Base-by-base conservation (phyloP, 2,329 filamentous ascomycete genomes). In the Escovopsis sp. region DNA sequence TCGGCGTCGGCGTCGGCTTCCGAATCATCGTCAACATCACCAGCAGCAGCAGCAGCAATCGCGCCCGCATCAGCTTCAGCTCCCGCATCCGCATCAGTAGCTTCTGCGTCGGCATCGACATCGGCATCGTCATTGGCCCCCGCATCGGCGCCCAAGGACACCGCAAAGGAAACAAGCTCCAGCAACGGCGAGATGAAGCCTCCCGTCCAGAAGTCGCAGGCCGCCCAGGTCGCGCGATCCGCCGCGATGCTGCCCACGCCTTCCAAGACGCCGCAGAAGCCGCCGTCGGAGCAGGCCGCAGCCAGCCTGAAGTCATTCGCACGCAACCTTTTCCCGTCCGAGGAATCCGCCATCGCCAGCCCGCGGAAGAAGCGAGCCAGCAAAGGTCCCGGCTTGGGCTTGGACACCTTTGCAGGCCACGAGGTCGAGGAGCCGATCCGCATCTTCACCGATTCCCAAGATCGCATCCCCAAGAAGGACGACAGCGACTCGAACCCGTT, bases 401-500 rank as follows among this genome's bases (percentile, higher is more conserved):
- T 76, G 43, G 68, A 70, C 41, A 76, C 71, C 55, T 76, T 79
- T 49, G 60, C 56, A 17, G 66, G 56, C 7, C 68, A 74, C 34
- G 66, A 70, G n/a, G 57, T 65, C 7, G 66, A 72, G 29, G 61
- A 66, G 29, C 54, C 64, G n/a, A 81, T 87, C 45, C 55, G 70
- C 43, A 83, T 88, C 48, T 88, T 76, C 51, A 86, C 79, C 28
- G 82, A 90, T 53, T 74, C 81, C 1, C 78, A 85, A 43, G 86
- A 93, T 45, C 76, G 78, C 36, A 57, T 86, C 29, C 83, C 83
- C 15, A 68, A 75, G 42, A 60, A 72, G 29, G 80, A 85, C 46
- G 52, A 58, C n/a, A 74, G 66, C 44, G 57, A 63, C 6, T 74
- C 77, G 18, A 90, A 88, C 50, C 82, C 82, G 1, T 90, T 88